These are phyloP conservation scores for Agaricus sinodeliciosus DNA, from an alignment of 768 basidiomycete genomes.

Conservation along the genomic window DNA sequence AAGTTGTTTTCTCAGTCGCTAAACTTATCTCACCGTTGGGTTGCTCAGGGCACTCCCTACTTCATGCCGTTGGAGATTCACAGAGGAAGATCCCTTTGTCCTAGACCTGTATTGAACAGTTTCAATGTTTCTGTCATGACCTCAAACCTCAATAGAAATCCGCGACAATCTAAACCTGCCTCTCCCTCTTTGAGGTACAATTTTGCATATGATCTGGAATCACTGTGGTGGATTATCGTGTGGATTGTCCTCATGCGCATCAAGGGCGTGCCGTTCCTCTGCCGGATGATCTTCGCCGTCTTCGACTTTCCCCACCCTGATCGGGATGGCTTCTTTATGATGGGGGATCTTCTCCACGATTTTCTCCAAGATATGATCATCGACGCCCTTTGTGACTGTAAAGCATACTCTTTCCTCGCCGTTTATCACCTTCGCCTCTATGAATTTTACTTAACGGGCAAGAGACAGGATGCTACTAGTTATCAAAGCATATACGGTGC, in stretches of 20 bases:
- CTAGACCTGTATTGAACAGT: background rate
- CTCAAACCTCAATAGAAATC: background rate
- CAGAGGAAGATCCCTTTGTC: background rate
- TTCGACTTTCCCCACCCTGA: too few relatives aligned
- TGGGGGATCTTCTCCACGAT: too few relatives aligned
- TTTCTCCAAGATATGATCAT: too few relatives aligned
- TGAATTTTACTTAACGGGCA: too few relatives aligned
- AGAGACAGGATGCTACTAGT: too few relatives aligned
- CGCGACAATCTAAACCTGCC: background rate
- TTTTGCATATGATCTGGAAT: background rate
- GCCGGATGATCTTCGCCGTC: too few relatives aligned
- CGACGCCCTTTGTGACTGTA: too few relatives aligned
- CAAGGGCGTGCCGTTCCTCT: too few relatives aligned
- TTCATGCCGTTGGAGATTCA: conserved; percentile 8
- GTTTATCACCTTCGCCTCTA: too few relatives aligned
- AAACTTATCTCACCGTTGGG: background rate
- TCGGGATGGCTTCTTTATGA: too few relatives aligned
- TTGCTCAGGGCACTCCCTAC: background rate
- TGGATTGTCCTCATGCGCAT: background rate
- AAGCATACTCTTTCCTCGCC: too few relatives aligned
- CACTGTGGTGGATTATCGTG: background rate
- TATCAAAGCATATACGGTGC: too few relatives aligned
- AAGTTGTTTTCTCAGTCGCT: background rate
- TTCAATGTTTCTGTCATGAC: background rate
- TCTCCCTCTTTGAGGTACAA: background rate